Percentiles rank a stretch among this genome's conserved stretches.
phyloP scores from a whole-genome alignment of 306 rosid species.

The Elaeagnus macrophylla region DNA sequence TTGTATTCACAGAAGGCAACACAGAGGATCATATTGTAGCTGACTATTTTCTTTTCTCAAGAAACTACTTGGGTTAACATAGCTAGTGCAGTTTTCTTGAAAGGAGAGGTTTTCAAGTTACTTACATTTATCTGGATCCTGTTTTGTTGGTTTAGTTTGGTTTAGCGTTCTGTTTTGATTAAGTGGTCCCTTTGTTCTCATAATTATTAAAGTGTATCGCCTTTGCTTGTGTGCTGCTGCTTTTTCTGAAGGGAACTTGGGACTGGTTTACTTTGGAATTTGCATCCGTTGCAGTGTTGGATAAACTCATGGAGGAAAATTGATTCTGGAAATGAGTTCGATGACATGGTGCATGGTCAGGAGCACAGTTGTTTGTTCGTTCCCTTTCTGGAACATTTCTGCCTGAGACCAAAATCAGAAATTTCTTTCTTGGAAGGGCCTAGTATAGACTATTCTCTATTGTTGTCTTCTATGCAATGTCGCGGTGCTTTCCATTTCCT shows the following conservation, averaged over 20 bases:
- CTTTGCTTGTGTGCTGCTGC: slow-evolving; percentile 12
- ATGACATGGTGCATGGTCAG: slow-evolving; percentile 98
- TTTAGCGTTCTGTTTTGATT: slow-evolving; percentile 19
- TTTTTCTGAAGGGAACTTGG: slow-evolving; percentile 24
- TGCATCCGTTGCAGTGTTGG: slow-evolving; percentile 33
- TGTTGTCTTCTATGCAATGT: slow-evolving; percentile 76
- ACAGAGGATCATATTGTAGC: slow-evolving; percentile 31
- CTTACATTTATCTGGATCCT: slow-evolving; percentile 15
- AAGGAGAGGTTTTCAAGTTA: slow-evolving; percentile 6
- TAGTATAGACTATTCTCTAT: slow-evolving; percentile 17
- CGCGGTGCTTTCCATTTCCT: slow-evolving; percentile 97
- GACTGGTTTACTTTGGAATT: slow-evolving; percentile 21
- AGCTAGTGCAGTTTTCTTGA: slow-evolving; percentile 26
- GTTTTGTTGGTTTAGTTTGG: slow-evolving; percentile 20
- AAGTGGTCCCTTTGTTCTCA: slow-evolving; percentile 23
- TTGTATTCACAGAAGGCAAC: slow-evolving; percentile 28
- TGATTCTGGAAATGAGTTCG: slow-evolving; percentile 69
- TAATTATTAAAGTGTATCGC: slow-evolving; percentile 21
- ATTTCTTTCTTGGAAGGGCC: slow-evolving; percentile 40
- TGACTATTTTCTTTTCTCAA: slow-evolving; percentile 37
- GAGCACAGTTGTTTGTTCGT: slow-evolving; percentile 72
- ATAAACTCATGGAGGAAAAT: slow-evolving; percentile 46
- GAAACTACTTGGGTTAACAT: slow-evolving; percentile 38
- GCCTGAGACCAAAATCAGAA: slow-evolving; percentile 41
- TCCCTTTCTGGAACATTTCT: slow-evolving; percentile 53